Evolutionary conservation across 768 basidiomycete species (phyloP).

Genomic region (Botryobasidium botryosum): DNA sequence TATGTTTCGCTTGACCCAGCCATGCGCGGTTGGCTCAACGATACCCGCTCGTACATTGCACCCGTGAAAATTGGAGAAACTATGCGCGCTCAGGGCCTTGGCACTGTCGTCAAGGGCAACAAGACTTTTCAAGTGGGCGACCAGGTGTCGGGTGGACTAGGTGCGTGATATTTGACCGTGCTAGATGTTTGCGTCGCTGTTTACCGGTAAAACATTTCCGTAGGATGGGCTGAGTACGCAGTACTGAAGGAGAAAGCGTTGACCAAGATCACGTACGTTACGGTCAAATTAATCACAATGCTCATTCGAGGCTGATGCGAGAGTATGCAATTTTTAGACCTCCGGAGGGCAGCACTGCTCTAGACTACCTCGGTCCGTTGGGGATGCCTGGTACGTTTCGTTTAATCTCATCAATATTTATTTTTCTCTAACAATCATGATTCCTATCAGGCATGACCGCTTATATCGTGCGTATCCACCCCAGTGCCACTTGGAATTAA

Average conservation of each 20-base stretch:
- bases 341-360: slow-evolving; percentile 37
- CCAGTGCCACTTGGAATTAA: too few relatives aligned
- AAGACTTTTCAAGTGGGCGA: background rate
- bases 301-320: slow-evolving; percentile 14
- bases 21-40: slow-evolving; percentile 70
- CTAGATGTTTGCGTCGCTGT: too few relatives aligned
- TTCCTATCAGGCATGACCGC: slow-evolving; percentile 4
- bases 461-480: too few relatives aligned
- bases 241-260: slow-evolving; percentile 37
- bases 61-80: slow-evolving; percentile 45
- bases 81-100: slow-evolving; percentile 59
- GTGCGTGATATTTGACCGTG: too few relatives aligned
- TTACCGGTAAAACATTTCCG: too few relatives aligned
- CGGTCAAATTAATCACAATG: background rate
- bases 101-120: slow-evolving; percentile 24
- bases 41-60: slow-evolving; percentile 26
- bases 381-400: slow-evolving; percentile 45
- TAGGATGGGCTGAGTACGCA: slow-evolving; percentile 68
- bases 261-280: slow-evolving; percentile 37
- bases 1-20: slow-evolving; percentile 78
- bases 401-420: too few relatives aligned
- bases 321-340: slow-evolving; percentile 20
- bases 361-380: slow-evolving; percentile 76
- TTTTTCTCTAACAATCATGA: too few relatives aligned
- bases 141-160: too few relatives aligned